Base-by-base conservation (phyloP, 805 yeast genomes). In the Clavispora santaluciae region DNA sequence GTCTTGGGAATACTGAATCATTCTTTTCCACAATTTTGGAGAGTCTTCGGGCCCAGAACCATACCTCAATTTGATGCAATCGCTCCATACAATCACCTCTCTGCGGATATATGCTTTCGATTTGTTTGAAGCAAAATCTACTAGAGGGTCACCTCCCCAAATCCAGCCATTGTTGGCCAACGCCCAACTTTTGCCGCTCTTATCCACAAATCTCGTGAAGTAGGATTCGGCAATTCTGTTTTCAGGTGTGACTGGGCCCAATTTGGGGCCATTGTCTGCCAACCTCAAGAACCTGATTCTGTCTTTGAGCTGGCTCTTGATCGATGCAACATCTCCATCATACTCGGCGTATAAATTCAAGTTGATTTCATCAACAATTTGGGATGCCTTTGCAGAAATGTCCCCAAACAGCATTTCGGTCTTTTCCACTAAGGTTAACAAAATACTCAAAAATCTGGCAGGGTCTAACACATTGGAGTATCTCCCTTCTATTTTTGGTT, bases 161-260 rank as follows among this genome's bases (percentile, higher is more conserved):
- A 93, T 88, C 97, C 98, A 91, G 35, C 99, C 99, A 56, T 93
- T 91, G 57, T 93, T 93, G 3, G 96, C 98, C 44, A 91, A 67
- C 7, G 86, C 82, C 66, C 81, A 82, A 1, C 72, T 66, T 28
- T 73, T 69, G 3, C 89, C 91, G 36, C 70, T 68, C 3, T 56
- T 56, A 36, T 61, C 74, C 2, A 51, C 58, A 50, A 90, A 78
- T 43, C 89, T 69, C 2, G 97, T 88, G 60, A 93, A 91, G 61
- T 91, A 91, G 4, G 90, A 81, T 61, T 91, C 98, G 2, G 86
- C 76, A 28, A 91, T 68, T 0, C 96, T 95, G 18, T 39, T 36
- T 3, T 64, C 56, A 3, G 66, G 52, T 4, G 63, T 60, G 36
- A 87, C 70, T 28, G 73, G 75, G 3, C 97, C 97, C 47, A 83